Evolutionary conservation across 2,329 filamentous ascomycete species (phyloP), one percentile per base, ranked within the genome.

Genomic region (Ophiocordyceps polyrhachis-furcata): DNA sequence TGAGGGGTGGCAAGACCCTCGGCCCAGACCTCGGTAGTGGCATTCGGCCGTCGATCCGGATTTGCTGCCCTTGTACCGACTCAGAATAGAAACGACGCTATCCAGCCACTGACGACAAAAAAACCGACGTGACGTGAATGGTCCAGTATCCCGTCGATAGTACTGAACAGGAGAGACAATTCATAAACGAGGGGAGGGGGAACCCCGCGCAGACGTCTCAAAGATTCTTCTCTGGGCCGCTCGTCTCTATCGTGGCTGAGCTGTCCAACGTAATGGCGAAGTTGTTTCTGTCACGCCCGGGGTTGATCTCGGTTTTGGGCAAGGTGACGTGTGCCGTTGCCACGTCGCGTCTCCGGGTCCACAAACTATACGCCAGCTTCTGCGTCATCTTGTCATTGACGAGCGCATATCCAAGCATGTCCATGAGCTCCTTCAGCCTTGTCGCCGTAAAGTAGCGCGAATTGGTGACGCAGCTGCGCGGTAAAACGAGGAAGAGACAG

Each of bases 291-390:
- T 69, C 73, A 44, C 69, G 67, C 12, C 88, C 88, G 20, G 84
- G 73, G 49, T 83, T 80, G 38, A 94, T 59, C 58, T 91, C 81
- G 49, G 74, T 73, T 63, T 96, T 96, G 48, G 52, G 43, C 45
- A 61, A 60, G 17, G 49, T 47, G 21, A 48, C 35, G 9, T 47
- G 46, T 42, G 37, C 46, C 17, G 47, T 44, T 43, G 49, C 41
- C 25, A 45, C 40, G n/a, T 48, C 28, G 5, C 51, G 52, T 7
- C 50, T 58, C 47, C 72, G 71, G 51, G 65, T 74, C 83, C 88
- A 95, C n/a, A 96, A 68, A 50, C 87, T 88, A 60, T 94, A 96
- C 20, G 85, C 77, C 43, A 98, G 67, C 61, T 94, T 93, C 41
- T 80, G 71, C 1, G 84, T 91, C 50, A 77, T 67, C 62, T 93